Evolutionary conservation across 108 stramenopile species (phyloP).

Genomic region (Nitzschia sp.): DNA sequence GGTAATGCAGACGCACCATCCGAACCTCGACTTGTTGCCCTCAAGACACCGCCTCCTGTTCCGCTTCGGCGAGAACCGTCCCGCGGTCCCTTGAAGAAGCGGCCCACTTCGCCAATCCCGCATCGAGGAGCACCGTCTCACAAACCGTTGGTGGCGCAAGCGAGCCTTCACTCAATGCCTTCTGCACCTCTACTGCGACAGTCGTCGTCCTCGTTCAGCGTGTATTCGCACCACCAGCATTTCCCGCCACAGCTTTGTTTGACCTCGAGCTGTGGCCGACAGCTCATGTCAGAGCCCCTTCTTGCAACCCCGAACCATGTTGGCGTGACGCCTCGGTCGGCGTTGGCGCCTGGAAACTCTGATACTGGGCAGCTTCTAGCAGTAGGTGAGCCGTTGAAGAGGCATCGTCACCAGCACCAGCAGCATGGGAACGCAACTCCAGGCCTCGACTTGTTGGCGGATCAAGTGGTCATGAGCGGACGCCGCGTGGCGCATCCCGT

Average conservation of each 20-base stretch:
- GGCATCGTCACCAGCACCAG: not conserved
- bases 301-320: conserved; percentile 1
- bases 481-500: not conserved
- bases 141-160: too few relatives aligned
- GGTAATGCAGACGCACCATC: too few relatives aligned
- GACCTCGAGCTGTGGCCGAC: not conserved
- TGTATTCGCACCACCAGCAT: not conserved
- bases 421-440: conserved; percentile 8
- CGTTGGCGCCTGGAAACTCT: not conserved
- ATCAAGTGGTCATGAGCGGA: not conserved
- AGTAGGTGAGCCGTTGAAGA: not conserved
- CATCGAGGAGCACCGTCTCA: too few relatives aligned
- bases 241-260: not conserved
- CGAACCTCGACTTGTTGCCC: too few relatives aligned
- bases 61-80: too few relatives aligned
- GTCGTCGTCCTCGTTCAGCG: not conserved
- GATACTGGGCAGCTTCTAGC: not conserved
- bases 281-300: conserved; percentile 4
- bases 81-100: conserved; percentile 28
- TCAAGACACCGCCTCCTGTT: too few relatives aligned
- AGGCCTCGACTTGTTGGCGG: conserved; percentile 12
- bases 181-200: not conserved
- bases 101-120: conserved; percentile 13
- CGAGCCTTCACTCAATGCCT: not conserved
- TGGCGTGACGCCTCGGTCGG: not conserved